Evolutionary conservation across 495 filamentous ascomycete species (phyloP).

Genomic region (Trichoderma asperelloides): DNA sequence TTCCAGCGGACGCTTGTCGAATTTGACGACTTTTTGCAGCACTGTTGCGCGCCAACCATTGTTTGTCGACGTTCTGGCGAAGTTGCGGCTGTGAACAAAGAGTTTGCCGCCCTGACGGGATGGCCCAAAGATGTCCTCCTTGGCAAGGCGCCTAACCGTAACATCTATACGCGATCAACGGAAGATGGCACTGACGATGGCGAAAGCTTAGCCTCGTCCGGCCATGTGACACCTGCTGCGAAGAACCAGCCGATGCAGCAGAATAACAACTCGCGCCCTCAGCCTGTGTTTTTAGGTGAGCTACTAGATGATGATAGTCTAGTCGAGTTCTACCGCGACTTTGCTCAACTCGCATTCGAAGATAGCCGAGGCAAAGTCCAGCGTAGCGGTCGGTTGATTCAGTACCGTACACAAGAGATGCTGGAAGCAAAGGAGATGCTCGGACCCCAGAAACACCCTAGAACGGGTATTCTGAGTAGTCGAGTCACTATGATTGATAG

Average conservation of each 20-base stretch:
- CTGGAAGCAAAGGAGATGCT: conserved; percentile 31
- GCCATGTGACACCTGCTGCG: conserved; percentile 32
- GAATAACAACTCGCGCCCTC: conserved; percentile 33
- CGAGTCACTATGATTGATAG: conserved; percentile 56
- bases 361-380: conserved; percentile 77
- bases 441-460: conserved; percentile 30
- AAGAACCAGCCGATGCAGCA: conserved; percentile 25
- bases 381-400: conserved; percentile 77
- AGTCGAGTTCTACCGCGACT: conserved; percentile 93
- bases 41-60: conserved; percentile 79
- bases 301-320: conserved; percentile 89
- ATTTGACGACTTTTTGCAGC: conserved; percentile 84
- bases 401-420: conserved; percentile 74
- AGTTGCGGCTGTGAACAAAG: conserved; percentile 84
- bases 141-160: conserved; percentile 80
- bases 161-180: conserved; percentile 58
- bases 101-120: conserved; percentile 87
- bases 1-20: conserved; percentile 88
- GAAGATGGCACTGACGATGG: conserved; percentile 28
- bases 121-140: conserved; percentile 89
- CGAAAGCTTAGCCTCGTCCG: background rate
- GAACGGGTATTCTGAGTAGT: conserved; percentile 41
- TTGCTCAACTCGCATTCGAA: conserved; percentile 80
- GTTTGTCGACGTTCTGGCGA: conserved; percentile 89
- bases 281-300: conserved; percentile 83